These are phyloP conservation scores for Suhomyces bolitotheri DNA, from an alignment of 1,139 yeast species.

Conservation along the genomic window DNA sequence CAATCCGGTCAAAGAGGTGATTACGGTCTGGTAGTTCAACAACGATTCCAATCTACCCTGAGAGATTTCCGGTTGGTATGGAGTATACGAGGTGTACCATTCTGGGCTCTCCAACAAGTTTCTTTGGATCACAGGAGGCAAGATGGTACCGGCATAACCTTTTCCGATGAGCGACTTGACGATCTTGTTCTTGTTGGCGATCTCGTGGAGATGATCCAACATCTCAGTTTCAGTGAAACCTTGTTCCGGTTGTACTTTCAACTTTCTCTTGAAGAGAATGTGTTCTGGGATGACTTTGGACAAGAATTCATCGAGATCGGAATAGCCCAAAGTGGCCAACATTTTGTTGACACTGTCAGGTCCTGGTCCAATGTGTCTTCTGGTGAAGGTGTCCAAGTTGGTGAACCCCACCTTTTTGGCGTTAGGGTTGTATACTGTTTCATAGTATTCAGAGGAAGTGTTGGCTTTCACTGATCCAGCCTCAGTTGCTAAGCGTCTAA, in stretches of 20 bases:
- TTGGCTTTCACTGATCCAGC: constrained; percentile 30
- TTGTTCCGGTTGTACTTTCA: constrained; percentile 60
- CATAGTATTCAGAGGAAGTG: constrained; percentile 48
- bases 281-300: constrained; percentile 74
- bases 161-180: constrained; percentile 83
- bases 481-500: constrained; percentile 10
- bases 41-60: constrained; percentile 93
- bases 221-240: constrained; percentile 85
- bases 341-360: constrained; percentile 61
- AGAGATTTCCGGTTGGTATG: constrained; percentile 96
- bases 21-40: constrained; percentile 86
- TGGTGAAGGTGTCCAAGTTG: constrained; percentile 76
- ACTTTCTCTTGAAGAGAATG: constrained; percentile 65
- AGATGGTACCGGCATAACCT: constrained; percentile 87
- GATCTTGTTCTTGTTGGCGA: constrained; percentile 74
- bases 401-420: constrained; percentile 27
- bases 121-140: constrained; percentile 93
- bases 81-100: constrained; percentile 98
- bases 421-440: constrained; percentile 41
- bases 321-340: constrained; percentile 66
- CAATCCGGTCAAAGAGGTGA: constrained; percentile 87
- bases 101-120: constrained; percentile 91
- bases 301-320: constrained; percentile 70
- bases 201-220: constrained; percentile 61
- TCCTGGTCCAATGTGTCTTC: constrained; percentile 90